Conservation (phyloP, 176 grass and related monocot species). For the Pontederia crassipes region DNA sequence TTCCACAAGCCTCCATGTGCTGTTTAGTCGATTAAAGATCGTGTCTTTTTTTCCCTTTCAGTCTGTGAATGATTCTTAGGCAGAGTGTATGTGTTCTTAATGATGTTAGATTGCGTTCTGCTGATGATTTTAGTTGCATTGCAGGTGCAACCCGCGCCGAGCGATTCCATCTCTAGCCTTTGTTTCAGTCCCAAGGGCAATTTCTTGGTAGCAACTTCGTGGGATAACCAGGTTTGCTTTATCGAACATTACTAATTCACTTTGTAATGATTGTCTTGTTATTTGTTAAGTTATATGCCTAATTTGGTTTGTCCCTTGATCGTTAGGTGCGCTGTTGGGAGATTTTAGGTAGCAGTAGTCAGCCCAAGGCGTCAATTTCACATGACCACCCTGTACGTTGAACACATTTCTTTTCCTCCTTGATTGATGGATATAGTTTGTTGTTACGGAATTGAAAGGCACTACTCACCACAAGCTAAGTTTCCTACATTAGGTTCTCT, state of each 20-base stretch:
- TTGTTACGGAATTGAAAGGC: conserved; percentile 7
- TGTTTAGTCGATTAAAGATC: too few relatives aligned
- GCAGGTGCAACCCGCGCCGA: conserved; percentile 39
- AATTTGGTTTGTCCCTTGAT: background rate
- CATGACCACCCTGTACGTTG: conserved; percentile 67
- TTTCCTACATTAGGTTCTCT: conserved; percentile 51
- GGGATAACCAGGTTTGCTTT: conserved; percentile 50
- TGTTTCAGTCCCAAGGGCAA: conserved; percentile 61
- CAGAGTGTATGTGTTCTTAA: too few relatives aligned
- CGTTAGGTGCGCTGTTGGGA: conserved; percentile 86
- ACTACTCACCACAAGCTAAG: background rate
- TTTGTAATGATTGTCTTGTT: background rate
- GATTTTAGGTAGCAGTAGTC: conserved; percentile 58
- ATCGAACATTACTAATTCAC: too few relatives aligned
- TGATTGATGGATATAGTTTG: background rate
- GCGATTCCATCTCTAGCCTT: conserved; percentile 49
- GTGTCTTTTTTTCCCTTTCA: too few relatives aligned
- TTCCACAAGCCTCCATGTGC: too few relatives aligned
- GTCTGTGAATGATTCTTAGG: too few relatives aligned
- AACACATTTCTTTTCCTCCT: background rate
- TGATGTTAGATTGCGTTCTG: too few relatives aligned
- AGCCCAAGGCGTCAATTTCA: conserved; percentile 78
- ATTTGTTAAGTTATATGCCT: background rate
- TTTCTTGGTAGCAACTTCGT: conserved; percentile 51
- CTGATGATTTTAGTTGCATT: conserved; percentile 12